Base-by-base conservation (phyloP, 73 alveolate genomes). In the Blepharisma stoltei region DNA sequence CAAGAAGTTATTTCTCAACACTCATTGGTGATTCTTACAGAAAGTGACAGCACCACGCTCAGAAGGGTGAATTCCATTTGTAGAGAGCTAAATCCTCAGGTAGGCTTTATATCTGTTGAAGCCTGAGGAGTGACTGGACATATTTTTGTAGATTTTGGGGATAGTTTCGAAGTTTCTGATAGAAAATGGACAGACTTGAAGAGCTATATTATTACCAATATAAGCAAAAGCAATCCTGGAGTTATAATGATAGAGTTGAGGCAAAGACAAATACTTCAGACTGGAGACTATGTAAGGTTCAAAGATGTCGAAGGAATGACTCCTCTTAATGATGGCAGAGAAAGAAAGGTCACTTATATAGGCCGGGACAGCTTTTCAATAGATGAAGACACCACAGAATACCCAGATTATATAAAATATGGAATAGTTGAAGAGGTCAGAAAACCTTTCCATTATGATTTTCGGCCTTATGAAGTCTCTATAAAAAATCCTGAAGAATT, bases 251-350 rank as follows among this genome's bases (percentile, higher is more conserved):
- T 93, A 50, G 97, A 92, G n/a, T n/a, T n/a, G n/a, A 81, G 97
- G 90, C 6, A 98, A 93, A 71, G 89, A 93, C 70, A 83, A 95
- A 81, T 97, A 93, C 78, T 90, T n/a, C n/a, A 89, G 45, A 88
- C 85, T 82, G 99, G 98, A 48, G 99, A 97, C 73, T 88, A 82
- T 78, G 98, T 97, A 54, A 85, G 86, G 65, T 96, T 97, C 83
- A 88, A 90, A 54, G 99, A 97, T 77, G 99, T 97, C 7, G 93
- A 93, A 67, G 99, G 99, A 55, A 97, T 97, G 99, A 83, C 94
- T 37, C 97, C 95, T 81, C 90, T 97, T 82, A 97, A 97, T 89
- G 94, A 86, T 76, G 87, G 90, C 60, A 89, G 83, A 70, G 97
- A 98, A 6, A 89, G 91, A 67, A 77, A 82, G 75, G 90, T 95